phyloP scores from a whole-genome alignment of 106 monocot species.

The Hemerocallis citrina region DNA sequence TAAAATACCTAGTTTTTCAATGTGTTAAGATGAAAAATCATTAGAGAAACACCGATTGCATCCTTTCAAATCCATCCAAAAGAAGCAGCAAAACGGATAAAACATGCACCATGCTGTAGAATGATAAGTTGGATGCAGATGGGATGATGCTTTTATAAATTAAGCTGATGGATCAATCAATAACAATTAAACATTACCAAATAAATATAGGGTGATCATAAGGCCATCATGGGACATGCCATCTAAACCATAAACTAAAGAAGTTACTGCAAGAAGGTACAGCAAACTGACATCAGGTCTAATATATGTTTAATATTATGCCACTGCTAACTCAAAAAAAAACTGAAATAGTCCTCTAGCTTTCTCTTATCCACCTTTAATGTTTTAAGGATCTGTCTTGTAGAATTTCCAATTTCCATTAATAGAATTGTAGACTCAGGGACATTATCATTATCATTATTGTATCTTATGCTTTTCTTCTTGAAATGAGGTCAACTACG shows the following conservation, averaged over 20 bases:
- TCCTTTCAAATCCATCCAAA: slow-evolving; percentile 7
- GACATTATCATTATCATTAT: too few species aligned
- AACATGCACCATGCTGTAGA: background rate
- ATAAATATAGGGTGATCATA: background rate
- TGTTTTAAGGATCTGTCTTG: background rate
- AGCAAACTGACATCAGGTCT: background rate
- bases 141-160: background rate
- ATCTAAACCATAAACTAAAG: slow-evolving; percentile 1
- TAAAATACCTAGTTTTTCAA: slow-evolving; percentile 84
- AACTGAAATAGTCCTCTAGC: background rate
- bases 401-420: too few species aligned
- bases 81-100: slow-evolving; percentile 4
- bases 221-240: slow-evolving; percentile 2
- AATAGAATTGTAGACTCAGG: background rate
- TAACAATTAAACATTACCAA: background rate
- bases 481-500: too few species aligned
- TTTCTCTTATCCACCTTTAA: background rate
- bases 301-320: background rate
- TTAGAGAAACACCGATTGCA: slow-evolving; percentile 20
- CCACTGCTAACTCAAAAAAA: background rate
- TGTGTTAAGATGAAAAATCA: slow-evolving; percentile 18
- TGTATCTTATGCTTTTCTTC: too few species aligned
- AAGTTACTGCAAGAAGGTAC: background rate
- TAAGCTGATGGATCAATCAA: background rate
- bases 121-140: background rate